phyloP scores from a whole-genome alignment of 129 eudicot genomes.

The Glebionis coronaria region DNA sequence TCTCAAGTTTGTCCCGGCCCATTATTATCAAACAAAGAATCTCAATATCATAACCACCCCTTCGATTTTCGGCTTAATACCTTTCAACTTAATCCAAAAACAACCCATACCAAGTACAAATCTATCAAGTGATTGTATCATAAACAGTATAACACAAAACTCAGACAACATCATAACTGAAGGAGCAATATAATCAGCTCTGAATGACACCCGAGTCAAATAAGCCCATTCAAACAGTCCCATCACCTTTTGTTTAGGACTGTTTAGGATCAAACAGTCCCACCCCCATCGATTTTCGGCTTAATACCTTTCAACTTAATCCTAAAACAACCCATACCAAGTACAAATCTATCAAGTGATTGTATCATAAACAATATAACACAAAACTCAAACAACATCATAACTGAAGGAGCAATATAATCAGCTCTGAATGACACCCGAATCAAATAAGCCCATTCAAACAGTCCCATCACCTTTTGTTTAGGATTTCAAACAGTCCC shows the following conservation, averaged over 20 bases:
- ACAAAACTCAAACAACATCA: slow-evolving; percentile 54
- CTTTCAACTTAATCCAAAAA: slow-evolving; percentile 74
- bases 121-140: slow-evolving; percentile 87
- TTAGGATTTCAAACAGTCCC: too few species aligned
- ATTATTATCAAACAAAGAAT: too few species aligned
- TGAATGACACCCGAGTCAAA: slow-evolving; percentile 62
- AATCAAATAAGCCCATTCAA: slow-evolving; percentile 64
- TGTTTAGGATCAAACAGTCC: too few species aligned
- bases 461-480: slow-evolving; percentile 45
- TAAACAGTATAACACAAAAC: slow-evolving; percentile 71
- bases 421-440: slow-evolving; percentile 71
- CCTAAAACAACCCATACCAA: slow-evolving; percentile 78
- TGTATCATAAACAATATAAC: slow-evolving; percentile 82
- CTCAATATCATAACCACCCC: slow-evolving; percentile 51
- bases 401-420: slow-evolving; percentile 62
- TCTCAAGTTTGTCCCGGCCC: too few species aligned
- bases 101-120: slow-evolving; percentile 70
- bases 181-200: slow-evolving; percentile 80
- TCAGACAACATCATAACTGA: slow-evolving; percentile 40
- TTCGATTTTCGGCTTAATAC: slow-evolving; percentile 55
- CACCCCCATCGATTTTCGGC: slow-evolving; percentile 52
- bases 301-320: slow-evolving; percentile 66
- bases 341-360: slow-evolving; percentile 68
- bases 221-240: slow-evolving; percentile 63
- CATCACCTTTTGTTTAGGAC: slow-evolving; percentile 50